phyloP scores from a whole-genome alignment of 2,329 filamentous ascomycete genomes.

The Allantophomopsis lycopodina region DNA sequence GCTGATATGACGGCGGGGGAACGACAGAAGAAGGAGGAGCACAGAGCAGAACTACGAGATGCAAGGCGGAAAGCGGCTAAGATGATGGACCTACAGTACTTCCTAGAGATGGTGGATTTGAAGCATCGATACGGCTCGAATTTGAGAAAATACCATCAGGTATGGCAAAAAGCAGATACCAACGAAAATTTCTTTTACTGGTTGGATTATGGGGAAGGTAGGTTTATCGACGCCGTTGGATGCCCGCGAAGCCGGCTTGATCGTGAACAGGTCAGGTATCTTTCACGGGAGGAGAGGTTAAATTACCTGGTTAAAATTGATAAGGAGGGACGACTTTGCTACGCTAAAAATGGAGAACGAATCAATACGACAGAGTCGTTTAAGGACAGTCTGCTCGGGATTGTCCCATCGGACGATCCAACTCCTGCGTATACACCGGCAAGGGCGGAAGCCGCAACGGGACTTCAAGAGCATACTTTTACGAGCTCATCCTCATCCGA shows the following conservation, averaged over 20 bases:
- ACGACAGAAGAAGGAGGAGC: conserved; percentile 24
- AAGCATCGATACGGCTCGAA: conserved; percentile 85
- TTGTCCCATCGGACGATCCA: conserved; percentile 47
- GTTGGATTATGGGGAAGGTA: conserved; percentile 73
- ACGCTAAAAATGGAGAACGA: conserved; percentile 68
- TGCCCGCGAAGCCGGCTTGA: conserved; percentile 66
- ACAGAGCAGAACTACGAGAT: conserved; percentile 33
- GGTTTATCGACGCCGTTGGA: conserved; percentile 50
- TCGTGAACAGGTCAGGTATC: conserved; percentile 67
- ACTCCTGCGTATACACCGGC: conserved; percentile 34
- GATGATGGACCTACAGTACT: conserved; percentile 78
- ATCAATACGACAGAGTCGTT: conserved; percentile 66
- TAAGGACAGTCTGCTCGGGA: conserved; percentile 68
- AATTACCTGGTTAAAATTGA: conserved; percentile 73
- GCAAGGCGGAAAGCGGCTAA: conserved; percentile 53
- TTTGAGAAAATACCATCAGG: conserved; percentile 65
- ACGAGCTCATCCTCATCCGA: conserved; percentile 19
- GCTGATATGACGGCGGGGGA: conserved; percentile 10
- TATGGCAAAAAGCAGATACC: conserved; percentile 68
- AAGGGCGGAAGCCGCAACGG: conserved; percentile 11
- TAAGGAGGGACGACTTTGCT: conserved; percentile 60
- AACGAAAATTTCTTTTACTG: conserved; percentile 90
- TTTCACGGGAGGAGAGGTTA: conserved; percentile 69
- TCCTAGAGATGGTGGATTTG: conserved; percentile 68
- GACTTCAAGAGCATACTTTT: conserved; percentile 10